Percentiles rank a stretch among this genome's conserved stretches.
phyloP scores from a whole-genome alignment of 1,284 basidiomycete genomes.

The Marasmius oreades region DNA sequence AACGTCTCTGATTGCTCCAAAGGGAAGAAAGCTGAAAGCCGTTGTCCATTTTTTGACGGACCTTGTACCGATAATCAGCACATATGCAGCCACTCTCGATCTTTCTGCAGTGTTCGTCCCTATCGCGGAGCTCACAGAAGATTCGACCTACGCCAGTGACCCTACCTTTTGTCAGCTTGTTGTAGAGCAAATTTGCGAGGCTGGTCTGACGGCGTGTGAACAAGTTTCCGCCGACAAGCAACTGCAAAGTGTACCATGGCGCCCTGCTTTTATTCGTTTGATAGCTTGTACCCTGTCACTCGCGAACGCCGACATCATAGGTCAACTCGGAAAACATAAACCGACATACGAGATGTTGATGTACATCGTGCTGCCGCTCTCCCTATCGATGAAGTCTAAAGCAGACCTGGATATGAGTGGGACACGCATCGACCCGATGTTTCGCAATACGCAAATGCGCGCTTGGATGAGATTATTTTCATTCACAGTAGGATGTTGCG shows the following conservation, averaged over 20 bases:
- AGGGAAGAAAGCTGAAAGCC: slow-evolving; percentile 41
- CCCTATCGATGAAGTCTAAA: slow-evolving; percentile 50
- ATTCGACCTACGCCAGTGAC: slow-evolving; percentile 50
- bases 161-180: slow-evolving; percentile 50
- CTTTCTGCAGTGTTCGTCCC: slow-evolving; percentile 61
- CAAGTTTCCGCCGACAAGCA: slow-evolving; percentile 50
- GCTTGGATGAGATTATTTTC: slow-evolving; percentile 67
- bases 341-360: slow-evolving; percentile 58
- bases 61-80: slow-evolving; percentile 54
- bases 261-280: slow-evolving; percentile 49
- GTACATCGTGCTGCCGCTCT: slow-evolving; percentile 61
- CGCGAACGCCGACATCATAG: slow-evolving; percentile 51
- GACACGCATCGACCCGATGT: slow-evolving; percentile 41
- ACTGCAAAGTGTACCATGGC: slow-evolving; percentile 46
- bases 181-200: slow-evolving; percentile 54
- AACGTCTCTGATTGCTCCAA: slow-evolving; percentile 42
- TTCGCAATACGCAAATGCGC: slow-evolving; percentile 40
- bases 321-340: slow-evolving; percentile 50
- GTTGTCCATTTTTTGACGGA: slow-evolving; percentile 53
- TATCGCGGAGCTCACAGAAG: slow-evolving; percentile 44
- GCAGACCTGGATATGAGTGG: slow-evolving; percentile 40
- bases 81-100: slow-evolving; percentile 51
- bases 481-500: slow-evolving; percentile 51
- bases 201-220: slow-evolving; percentile 56
- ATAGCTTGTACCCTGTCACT: slow-evolving; percentile 52